Conservation (phyloP, 2,329 filamentous ascomycete genomes). For the Arthrobotrys iridis region DNA sequence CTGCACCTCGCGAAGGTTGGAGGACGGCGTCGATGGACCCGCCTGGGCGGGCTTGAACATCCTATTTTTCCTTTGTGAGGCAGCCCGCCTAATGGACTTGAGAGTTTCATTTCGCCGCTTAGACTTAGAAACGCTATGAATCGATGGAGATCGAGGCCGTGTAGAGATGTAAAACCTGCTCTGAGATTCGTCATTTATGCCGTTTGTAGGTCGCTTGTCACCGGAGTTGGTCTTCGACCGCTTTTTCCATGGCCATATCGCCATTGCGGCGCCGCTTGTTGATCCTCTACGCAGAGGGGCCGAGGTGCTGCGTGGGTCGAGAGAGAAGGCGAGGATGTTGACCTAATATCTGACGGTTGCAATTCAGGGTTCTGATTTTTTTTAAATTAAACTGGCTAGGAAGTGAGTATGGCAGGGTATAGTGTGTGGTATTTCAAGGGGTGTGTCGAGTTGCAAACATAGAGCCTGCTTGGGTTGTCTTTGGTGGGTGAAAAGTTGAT, state of each 20-base stretch:
- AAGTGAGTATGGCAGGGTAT: conserved; percentile 1
- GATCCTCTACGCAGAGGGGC: conserved; percentile 15
- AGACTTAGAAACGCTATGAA: conserved; percentile 36
- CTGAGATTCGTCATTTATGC: conserved; percentile 42
- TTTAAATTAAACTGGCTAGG: conserved; percentile 22
- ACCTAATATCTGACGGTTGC: conserved; percentile 9
- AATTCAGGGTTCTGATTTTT: conserved; percentile 14
- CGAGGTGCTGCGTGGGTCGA: conserved; percentile 2
- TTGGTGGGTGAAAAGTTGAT: not conserved
- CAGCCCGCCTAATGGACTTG: conserved; percentile 39
- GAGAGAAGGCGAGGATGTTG: conserved; percentile 6
- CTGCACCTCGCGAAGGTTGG: conserved; percentile 36
- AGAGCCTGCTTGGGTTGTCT: not conserved
- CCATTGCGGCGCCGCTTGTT: conserved; percentile 52
- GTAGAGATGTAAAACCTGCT: conserved; percentile 14
- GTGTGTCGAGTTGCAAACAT: conserved; percentile 26
- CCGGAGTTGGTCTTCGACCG: conserved; percentile 57
- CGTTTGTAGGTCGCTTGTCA: conserved; percentile 53
- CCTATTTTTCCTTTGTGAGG: conserved; percentile 50
- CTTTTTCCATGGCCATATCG: conserved; percentile 58
- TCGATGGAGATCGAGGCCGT: conserved; percentile 31
- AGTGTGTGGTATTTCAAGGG: conserved; percentile 11
- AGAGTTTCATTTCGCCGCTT: conserved; percentile 50
- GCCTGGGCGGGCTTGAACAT: not conserved
- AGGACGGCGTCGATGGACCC: conserved; percentile 30